Evolutionary conservation across 179 eudicot genomes (phyloP), one percentile per base, ranked within the genome.

Genomic region (Spinacia oleracea): DNA sequence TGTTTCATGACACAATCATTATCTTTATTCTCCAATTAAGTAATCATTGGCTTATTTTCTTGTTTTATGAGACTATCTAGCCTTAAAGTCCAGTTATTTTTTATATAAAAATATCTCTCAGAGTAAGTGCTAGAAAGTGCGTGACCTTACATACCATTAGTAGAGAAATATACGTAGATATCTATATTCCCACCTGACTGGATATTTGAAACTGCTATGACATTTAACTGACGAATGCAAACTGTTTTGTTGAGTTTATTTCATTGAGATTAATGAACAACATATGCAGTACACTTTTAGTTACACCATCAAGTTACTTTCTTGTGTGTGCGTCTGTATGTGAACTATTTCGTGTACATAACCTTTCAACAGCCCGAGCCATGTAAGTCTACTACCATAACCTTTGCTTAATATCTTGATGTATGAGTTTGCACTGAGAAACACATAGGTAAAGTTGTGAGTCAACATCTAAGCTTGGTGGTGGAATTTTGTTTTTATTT

Each of bases 321-420:
- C 58, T 10, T 10, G 9, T 7, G 14, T 45, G 50, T 45, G 50
- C 20, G 58, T 20, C 21, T 16, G 58, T 53, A 16, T 21, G 5
- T 20, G 58, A 1, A 9, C 21, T 53, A 6, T 53, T 53, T 18
- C 6, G 5, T 53, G 50, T 6, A 12, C 58, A 5, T 53, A n/a
- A n/a, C n/a, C 25, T 76, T 91, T 88, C 75, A 89, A 76, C 70
- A 80, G 85, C 69, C 89, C 92, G 45, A 91, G 88, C 86, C 87
- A 87, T 74, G 98, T 94, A 90, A 91, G 73, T 84, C n/a, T 74
- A 11, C 29, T 14, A 23, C 38, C 40, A 1, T 74, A 18, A 53
- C 6, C n/a, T 20, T 53, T 78, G 18, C n/a, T 69, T 23, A 10
- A 12, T 18, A 38, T 40, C 1, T 34, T 1, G 12, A 14, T 51